Evolutionary conservation across 176 grass and related monocot species (phyloP).

Genomic region (Aegilops longissima): DNA sequence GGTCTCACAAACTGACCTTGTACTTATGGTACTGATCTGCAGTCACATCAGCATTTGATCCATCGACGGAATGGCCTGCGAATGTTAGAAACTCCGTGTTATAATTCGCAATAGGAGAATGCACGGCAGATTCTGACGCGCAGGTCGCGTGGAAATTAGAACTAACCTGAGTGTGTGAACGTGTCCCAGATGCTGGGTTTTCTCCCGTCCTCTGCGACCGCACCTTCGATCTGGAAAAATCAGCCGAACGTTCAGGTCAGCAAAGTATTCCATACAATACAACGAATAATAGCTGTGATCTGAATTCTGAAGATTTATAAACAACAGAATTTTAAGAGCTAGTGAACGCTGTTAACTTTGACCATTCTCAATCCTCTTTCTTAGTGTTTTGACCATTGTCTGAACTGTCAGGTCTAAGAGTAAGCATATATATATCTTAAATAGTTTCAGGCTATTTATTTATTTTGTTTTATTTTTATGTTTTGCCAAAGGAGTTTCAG

Average conservation of each 20-base stretch:
- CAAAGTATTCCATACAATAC: not conserved
- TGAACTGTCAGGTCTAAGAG: too few species aligned
- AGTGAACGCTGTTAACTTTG: not conserved
- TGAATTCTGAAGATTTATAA: too few species aligned
- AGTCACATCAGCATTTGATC: conserved; percentile 61
- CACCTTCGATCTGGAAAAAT: not conserved
- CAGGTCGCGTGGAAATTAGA: not conserved
- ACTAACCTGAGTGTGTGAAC: conserved; percentile 50
- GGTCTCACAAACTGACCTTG: conserved; percentile 44
- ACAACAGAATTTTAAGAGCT: not conserved
- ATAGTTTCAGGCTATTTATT: too few species aligned
- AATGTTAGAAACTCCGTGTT: not conserved
- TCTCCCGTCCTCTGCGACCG: not conserved
- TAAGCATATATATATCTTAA: too few species aligned
- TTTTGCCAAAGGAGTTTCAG: not conserved
- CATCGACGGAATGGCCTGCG: conserved; percentile 52
- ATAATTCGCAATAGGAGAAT: not conserved
- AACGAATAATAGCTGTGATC: too few species aligned
- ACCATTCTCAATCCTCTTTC: not conserved
- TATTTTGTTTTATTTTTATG: too few species aligned
- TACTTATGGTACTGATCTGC: conserved; percentile 96
- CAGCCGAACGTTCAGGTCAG: not conserved
- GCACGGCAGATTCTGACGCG: not conserved
- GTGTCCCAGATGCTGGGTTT: conserved; percentile 74
- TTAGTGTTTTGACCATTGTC: too few species aligned